A percentile compares a stretch with the other conserved stretches of the same genome.
phyloP scores from a whole-genome alignment of 225 moss, liverwort and hornwort species.

The Polytrichum formosum region DNA sequence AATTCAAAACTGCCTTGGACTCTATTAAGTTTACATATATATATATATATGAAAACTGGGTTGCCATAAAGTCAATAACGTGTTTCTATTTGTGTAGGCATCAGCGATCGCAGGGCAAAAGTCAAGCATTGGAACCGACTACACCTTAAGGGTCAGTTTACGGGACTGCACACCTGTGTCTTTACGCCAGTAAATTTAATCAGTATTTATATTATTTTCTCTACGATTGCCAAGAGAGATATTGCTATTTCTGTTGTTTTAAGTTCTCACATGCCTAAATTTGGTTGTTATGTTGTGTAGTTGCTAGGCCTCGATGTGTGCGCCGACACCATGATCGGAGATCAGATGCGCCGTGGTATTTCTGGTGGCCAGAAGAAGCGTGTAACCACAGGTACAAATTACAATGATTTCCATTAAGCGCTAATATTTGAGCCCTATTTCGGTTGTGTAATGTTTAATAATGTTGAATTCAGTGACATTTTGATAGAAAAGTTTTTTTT shows the following conservation, averaged over 20 bases:
- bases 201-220: no score
- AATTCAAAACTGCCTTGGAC: neutral
- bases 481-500: neutral
- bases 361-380: constrained; percentile 95
- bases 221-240: no score
- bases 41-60: neutral
- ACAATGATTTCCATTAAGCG: no score
- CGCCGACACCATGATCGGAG: constrained; percentile 75
- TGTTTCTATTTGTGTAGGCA: constrained; percentile 39
- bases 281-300: constrained; percentile 21
- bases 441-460: no score
- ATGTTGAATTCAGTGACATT: neutral
- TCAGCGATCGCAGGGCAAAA: constrained; percentile 38
- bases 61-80: neutral
- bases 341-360: constrained; percentile 80
- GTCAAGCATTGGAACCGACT: constrained; percentile 60
- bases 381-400: constrained; percentile 69
- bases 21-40: no score
- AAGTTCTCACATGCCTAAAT: neutral
- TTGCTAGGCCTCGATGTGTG: constrained; percentile 84
- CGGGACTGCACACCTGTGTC: neutral
- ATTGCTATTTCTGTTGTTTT: no score
- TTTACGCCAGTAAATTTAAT: neutral
- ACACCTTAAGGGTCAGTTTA: constrained; percentile 62
- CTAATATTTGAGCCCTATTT: no score